Conservation (phyloP, 2,329 filamentous ascomycete genomes). For the Sclerotinia minor region DNA sequence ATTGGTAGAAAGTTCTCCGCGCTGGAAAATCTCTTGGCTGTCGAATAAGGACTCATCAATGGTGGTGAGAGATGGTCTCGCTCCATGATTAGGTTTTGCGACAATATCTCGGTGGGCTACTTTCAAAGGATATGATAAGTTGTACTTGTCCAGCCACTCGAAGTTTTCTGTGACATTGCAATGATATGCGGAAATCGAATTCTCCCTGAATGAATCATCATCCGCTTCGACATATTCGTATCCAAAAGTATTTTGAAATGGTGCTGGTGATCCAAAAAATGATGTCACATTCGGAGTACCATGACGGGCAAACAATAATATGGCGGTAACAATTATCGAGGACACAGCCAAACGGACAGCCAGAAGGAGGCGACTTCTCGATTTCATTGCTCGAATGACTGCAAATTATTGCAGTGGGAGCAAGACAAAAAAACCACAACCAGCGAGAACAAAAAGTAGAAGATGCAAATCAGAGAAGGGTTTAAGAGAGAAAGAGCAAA, state of each 20-base stretch:
- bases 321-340: conserved; percentile 6
- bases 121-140: conserved; percentile 37
- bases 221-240: background rate
- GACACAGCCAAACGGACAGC: conserved; percentile 9
- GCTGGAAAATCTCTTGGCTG: conserved; percentile 31
- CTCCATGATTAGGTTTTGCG: conserved; percentile 27
- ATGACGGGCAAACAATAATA: conserved; percentile 9
- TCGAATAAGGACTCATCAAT: conserved; percentile 38
- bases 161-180: conserved; percentile 10
- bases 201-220: background rate
- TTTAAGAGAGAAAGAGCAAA: background rate
- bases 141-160: conserved; percentile 28
- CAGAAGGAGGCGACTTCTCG: background rate
- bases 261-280: conserved; percentile 9
- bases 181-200: background rate
- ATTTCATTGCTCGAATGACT: conserved; percentile 16
- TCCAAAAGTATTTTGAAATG: background rate
- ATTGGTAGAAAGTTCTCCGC: conserved; percentile 30
- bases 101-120: conserved; percentile 39
- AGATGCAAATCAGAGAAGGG: background rate
- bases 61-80: conserved; percentile 33
- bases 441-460: background rate
- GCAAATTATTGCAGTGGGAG: background rate
- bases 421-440: background rate
- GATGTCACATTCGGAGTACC: background rate